Base-by-base conservation (phyloP, 1,284 basidiomycete species). In the Golubevia pallescens region DNA sequence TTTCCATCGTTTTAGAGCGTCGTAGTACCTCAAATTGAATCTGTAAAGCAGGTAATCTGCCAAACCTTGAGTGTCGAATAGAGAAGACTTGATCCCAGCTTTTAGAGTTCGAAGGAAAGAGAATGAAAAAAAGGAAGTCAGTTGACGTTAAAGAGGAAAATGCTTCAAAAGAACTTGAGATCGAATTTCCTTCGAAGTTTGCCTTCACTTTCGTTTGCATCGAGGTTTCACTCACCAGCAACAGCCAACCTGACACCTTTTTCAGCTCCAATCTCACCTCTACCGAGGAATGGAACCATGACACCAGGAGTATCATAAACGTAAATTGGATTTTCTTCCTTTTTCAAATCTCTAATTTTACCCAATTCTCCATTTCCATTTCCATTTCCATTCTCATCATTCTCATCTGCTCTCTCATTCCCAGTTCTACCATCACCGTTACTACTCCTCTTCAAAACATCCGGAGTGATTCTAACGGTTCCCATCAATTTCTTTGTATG, bases 221-320 rank as follows among this genome's bases (percentile, higher is more conserved):
- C n/a, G n/a, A n/a, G n/a, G n/a, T n/a, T n/a, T n/a, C 7, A 84
- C 88, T 68, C 66, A 94, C 95, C 92, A 54, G 96, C 96, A 65
- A 98, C 87, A 53, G 94, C 95, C 24, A 98, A 90, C 87, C 97
- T 97, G 63, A 97, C 88, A 3, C 93, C 96, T 70, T 93, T 89
- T 86, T 99, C 96, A 57, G 93, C 92, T 23, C 94, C 96, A 67
- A 88, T 88, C 58, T 90, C 88, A 1, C 94, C 94, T 63, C 89
- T 90, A 1, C 96, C 96, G n/a, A 98, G 89, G 86, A 93, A 98
- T 2, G 95, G 94, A 38, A 97, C 88, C 95, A 99, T 98, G 52
- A 98, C 93, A 0, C 96, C 97, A 0, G 96, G 97, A 3, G 94
- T 92, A 87, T 99, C 96, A 82, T 92, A 95, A 2, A 96, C 93